phyloP scores from a whole-genome alignment of 768 basidiomycete genomes.

The Lactarius vividus region DNA sequence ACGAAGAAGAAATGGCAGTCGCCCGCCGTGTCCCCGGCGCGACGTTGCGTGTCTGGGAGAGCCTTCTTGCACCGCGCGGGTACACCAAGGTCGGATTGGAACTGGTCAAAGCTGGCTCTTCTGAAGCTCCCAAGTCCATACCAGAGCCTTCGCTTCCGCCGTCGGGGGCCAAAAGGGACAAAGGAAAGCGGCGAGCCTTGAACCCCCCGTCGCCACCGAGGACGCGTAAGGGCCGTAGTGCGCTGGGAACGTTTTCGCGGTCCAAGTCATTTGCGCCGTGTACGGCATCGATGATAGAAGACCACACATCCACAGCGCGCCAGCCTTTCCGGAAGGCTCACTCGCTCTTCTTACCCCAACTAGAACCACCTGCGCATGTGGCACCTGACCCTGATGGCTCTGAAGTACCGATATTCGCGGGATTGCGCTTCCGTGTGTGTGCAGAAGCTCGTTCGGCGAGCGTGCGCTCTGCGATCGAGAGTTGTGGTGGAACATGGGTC shows the following conservation, averaged over 20 bases:
- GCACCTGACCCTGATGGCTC: conserved; percentile 25
- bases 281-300: conserved; percentile 23
- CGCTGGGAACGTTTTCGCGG: conserved; percentile 61
- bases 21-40: conserved; percentile 58
- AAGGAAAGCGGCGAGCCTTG: conserved; percentile 13
- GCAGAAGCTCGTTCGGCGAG: conserved; percentile 62
- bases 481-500: conserved; percentile 53
- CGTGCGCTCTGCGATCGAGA: conserved; percentile 60
- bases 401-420: conserved; percentile 46
- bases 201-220: conserved; percentile 10
- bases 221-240: conserved; percentile 29
- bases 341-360: conserved; percentile 19
- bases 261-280: conserved; percentile 61
- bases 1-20: conserved; percentile 57
- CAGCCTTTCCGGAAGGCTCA: conserved; percentile 48
- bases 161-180: neutral
- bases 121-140: conserved; percentile 5
- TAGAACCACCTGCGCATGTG: conserved; percentile 9
- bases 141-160: conserved; percentile 8
- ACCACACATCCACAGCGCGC: conserved; percentile 29
- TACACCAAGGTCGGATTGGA: conserved; percentile 58
- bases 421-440: conserved; percentile 54
- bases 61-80: conserved; percentile 63
- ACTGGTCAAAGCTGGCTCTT: conserved; percentile 42
- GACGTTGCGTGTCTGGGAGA: conserved; percentile 68